phyloP scores from a whole-genome alignment of 75 land plant species.

The Adiantum capillusveneris region DNA sequence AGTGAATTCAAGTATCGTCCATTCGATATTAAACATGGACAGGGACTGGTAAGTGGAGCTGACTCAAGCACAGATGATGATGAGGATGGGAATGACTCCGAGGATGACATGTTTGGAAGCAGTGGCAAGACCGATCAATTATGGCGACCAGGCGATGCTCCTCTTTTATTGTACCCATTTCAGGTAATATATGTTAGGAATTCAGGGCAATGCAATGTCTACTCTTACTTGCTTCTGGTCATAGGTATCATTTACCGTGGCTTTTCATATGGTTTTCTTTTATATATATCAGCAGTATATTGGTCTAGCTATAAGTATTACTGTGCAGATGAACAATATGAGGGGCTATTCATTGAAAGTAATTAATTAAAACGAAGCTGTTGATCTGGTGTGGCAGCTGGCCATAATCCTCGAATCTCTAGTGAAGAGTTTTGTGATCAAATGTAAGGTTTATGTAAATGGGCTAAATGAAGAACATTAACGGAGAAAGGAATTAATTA shows the following conservation, averaged over 20 bases:
- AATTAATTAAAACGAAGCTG: too few relatives aligned
- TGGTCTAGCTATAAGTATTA: background rate
- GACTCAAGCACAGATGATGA: constrained; percentile 12
- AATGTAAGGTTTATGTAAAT: too few relatives aligned
- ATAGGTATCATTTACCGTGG: background rate
- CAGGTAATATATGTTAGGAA: constrained; percentile 40
- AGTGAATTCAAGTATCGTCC: background rate
- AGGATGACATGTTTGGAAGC: constrained; percentile 21
- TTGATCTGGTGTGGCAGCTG: too few relatives aligned
- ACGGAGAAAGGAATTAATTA: too few relatives aligned
- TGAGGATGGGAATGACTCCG: constrained; percentile 19
- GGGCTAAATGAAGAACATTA: too few relatives aligned
- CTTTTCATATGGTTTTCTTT: background rate
- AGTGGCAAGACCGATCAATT: constrained; percentile 12
- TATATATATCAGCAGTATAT: background rate
- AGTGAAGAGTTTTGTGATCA: too few relatives aligned
- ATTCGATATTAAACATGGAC: constrained; percentile 1
- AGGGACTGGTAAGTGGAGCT: constrained; percentile 3
- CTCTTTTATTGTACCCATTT: constrained; percentile 57
- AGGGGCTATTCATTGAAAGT: too few relatives aligned
- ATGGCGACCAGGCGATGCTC: constrained; percentile 28
- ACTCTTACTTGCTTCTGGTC: background rate
- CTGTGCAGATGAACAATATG: background rate
- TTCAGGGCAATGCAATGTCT: background rate
- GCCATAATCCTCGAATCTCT: too few relatives aligned